Evolutionary conservation across 306 rosid genomes (phyloP).

Genomic region (Nissolia schottii): DNA sequence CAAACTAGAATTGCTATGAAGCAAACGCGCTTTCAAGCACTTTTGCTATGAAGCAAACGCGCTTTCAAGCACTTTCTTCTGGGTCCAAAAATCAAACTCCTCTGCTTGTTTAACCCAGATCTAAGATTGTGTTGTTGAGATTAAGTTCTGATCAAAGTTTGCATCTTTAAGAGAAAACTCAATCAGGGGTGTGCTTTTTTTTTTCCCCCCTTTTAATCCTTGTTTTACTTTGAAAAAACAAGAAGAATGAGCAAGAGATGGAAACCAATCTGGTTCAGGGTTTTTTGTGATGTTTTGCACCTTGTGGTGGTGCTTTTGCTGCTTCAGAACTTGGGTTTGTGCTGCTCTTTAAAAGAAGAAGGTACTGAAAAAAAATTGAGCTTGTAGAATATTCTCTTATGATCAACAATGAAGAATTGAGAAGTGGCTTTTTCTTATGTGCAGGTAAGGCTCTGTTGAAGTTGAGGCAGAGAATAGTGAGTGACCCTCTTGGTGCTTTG

Average conservation of each 20-base stretch:
- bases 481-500: conserved; percentile 79
- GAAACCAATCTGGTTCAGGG: conserved; percentile 34
- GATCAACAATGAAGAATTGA: background rate
- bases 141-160: conserved; percentile 9
- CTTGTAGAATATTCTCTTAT: background rate
- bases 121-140: background rate
- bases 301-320: conserved; percentile 36
- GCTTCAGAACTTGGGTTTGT: conserved; percentile 45
- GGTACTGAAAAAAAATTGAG: conserved; percentile 38
- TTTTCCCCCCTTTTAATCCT: background rate
- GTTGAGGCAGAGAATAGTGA: conserved; percentile 54
- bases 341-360: conserved; percentile 73
- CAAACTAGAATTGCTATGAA: background rate
- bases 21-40: conserved; percentile 48
- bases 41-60: conserved; percentile 45
- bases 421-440: conserved; percentile 17
- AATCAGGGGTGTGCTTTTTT: conserved; percentile 10
- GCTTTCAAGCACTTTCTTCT: conserved; percentile 33
- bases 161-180: background rate
- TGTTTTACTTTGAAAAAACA: background rate
- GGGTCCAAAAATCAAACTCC: conserved; percentile 22
- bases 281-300: conserved; percentile 12
- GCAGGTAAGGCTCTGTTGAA: conserved; percentile 80
- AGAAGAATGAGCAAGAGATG: conserved; percentile 36
- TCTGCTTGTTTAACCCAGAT: conserved; percentile 13